phyloP scores from a whole-genome alignment of 768 basidiomycete species.

The Trametes gibbosa region DNA sequence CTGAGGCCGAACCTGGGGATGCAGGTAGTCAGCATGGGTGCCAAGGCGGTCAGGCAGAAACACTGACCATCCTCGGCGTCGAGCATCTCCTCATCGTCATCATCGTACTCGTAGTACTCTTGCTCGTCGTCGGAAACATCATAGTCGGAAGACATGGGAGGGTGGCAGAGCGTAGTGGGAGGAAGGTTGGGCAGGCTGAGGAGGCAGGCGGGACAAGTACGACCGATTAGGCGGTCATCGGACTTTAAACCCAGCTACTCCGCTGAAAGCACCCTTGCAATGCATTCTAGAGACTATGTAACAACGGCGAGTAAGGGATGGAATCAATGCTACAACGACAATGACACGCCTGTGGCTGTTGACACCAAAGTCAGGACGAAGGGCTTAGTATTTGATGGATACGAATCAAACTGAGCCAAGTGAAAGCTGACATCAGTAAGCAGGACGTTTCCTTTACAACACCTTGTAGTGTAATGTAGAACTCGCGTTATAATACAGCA shows the following conservation, averaged over 20 bases:
- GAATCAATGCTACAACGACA: too few relatives aligned
- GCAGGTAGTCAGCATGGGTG: constrained; percentile 20
- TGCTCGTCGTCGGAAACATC: constrained; percentile 68
- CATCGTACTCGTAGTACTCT: constrained; percentile 66
- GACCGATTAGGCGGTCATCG: constrained; percentile 12
- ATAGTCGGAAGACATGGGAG: constrained; percentile 59
- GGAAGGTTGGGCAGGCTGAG: background rate
- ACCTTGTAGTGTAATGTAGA: too few relatives aligned
- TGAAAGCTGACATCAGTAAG: too few relatives aligned
- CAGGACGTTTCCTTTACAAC: too few relatives aligned
- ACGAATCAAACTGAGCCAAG: too few relatives aligned
- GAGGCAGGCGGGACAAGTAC: constrained; percentile 2
- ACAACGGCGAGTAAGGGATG: too few relatives aligned
- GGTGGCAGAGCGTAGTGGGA: background rate
- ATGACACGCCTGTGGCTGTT: too few relatives aligned
- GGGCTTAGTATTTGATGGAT: too few relatives aligned
- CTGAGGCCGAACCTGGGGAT: constrained; percentile 41
- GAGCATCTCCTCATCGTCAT: constrained; percentile 67
- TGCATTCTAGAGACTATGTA: too few relatives aligned
- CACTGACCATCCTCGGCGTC: constrained; percentile 52
- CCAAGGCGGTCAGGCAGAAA: constrained; percentile 21
- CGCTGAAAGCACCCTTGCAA: too few relatives aligned
- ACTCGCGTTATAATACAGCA: too few relatives aligned
- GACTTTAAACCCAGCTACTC: constrained; percentile 4
- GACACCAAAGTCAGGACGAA: too few relatives aligned